Evolutionary conservation across 2,329 filamentous ascomycete genomes (phyloP).

Genomic region (Fusarium lateritium): DNA sequence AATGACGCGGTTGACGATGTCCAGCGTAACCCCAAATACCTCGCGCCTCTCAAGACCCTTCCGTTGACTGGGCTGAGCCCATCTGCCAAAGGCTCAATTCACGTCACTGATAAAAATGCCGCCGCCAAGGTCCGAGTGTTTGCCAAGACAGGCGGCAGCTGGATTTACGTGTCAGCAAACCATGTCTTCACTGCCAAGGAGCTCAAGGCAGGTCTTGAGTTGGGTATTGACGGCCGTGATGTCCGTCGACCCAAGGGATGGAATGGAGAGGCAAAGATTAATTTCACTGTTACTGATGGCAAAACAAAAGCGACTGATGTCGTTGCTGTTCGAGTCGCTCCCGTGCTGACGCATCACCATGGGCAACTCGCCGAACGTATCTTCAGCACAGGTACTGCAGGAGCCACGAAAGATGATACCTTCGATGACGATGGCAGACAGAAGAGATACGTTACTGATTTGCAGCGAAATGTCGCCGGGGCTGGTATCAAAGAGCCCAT

Average conservation of each 20-base stretch:
- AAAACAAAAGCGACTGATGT: conserved; percentile 38
- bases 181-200: conserved; percentile 49
- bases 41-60: conserved; percentile 53
- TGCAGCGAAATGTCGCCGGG: conserved; percentile 9
- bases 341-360: conserved; percentile 56
- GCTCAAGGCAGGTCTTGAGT: conserved; percentile 50
- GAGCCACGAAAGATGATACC: background rate
- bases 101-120: conserved; percentile 21
- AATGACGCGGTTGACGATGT: conserved; percentile 55
- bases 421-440: background rate
- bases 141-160: conserved; percentile 39
- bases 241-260: conserved; percentile 42
- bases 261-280: conserved; percentile 49
- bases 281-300: conserved; percentile 51
- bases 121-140: conserved; percentile 51
- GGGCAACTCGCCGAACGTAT: conserved; percentile 50
- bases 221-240: conserved; percentile 56
- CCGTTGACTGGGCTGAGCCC: conserved; percentile 40
- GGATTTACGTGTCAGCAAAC: conserved; percentile 46
- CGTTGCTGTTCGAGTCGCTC: conserved; percentile 54
- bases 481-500: conserved; percentile 27
- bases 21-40: conserved; percentile 49
- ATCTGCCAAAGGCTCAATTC: conserved; percentile 35
- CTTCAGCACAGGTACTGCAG: background rate
- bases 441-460: conserved; percentile 8